Evolutionary conservation across 352 stramenopile genomes (phyloP).

Genomic region (Phytophthora ohioensis): DNA sequence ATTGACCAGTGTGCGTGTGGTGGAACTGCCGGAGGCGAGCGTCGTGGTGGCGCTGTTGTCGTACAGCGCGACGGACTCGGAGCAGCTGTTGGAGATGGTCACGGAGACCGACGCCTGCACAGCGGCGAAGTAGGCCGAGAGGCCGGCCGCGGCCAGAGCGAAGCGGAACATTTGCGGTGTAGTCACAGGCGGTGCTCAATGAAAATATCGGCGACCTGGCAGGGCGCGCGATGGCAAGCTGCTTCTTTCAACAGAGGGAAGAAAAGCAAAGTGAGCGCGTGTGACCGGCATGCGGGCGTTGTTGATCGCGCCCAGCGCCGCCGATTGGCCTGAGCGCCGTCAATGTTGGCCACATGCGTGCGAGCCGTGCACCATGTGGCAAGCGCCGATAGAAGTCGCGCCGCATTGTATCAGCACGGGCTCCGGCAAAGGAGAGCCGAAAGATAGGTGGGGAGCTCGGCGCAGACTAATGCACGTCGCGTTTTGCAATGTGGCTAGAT

Average conservation of each 20-base stretch:
- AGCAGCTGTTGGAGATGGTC: slow-evolving; percentile 56
- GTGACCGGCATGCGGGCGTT: slow-evolving; percentile 19
- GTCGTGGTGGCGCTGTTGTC: slow-evolving; percentile 61
- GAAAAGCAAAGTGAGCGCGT: slow-evolving; percentile 38
- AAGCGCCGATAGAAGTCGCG: slow-evolving; percentile 18
- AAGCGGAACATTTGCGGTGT: slow-evolving; percentile 29
- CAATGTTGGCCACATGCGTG: slow-evolving; percentile 11
- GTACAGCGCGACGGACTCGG: slow-evolving; percentile 57
- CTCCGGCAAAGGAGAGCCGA: slow-evolving; percentile 26
- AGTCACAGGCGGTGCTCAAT: not conserved
- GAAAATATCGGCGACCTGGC: slow-evolving; percentile 34
- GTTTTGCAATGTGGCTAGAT: slow-evolving; percentile 12
- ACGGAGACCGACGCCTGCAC: slow-evolving; percentile 47
- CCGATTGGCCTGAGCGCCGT: slow-evolving; percentile 4
- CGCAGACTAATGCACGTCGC: slow-evolving; percentile 13
- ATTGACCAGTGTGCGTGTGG: slow-evolving; percentile 48
- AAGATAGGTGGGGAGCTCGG: slow-evolving; percentile 33
- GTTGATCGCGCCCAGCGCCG: slow-evolving; percentile 17
- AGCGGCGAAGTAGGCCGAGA: slow-evolving; percentile 30
- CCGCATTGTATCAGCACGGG: slow-evolving; percentile 2
- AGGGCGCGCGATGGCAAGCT: slow-evolving; percentile 27
- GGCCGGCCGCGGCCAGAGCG: slow-evolving; percentile 23
- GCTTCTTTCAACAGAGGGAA: slow-evolving; percentile 23
- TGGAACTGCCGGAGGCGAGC: slow-evolving; percentile 48
- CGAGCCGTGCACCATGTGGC: slow-evolving; percentile 28